Evolutionary conservation across 805 yeast genomes (phyloP).

Genomic region (Candida nitratophila): DNA sequence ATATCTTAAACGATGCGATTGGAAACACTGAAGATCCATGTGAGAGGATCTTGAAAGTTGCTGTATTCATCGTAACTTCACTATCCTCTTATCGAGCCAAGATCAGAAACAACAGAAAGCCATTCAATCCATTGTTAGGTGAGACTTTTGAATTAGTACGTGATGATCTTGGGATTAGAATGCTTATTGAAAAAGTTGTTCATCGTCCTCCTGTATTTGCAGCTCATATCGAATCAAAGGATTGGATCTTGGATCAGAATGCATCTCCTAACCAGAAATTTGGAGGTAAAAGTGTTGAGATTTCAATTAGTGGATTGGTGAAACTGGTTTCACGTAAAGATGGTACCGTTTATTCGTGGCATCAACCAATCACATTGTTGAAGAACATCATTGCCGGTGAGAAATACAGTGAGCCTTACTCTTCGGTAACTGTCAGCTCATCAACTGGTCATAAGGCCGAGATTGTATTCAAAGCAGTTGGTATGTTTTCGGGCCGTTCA

Average conservation of each 20-base stretch:
- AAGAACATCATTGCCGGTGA: slow-evolving; percentile 93
- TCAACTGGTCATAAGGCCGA: slow-evolving; percentile 64
- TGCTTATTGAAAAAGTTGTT: slow-evolving; percentile 76
- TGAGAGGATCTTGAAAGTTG: slow-evolving; percentile 58
- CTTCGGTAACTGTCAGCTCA: slow-evolving; percentile 57
- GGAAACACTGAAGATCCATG: slow-evolving; percentile 17
- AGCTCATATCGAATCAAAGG: slow-evolving; percentile 58
- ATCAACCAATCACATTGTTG: slow-evolving; percentile 73
- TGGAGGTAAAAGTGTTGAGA: slow-evolving; percentile 92
- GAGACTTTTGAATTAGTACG: slow-evolving; percentile 89
- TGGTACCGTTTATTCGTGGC: slow-evolving; percentile 68
- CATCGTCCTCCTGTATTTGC: slow-evolving; percentile 90
- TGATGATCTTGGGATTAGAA: slow-evolving; percentile 70
- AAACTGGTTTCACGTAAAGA: slow-evolving; percentile 47
- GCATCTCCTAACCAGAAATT: slow-evolving; percentile 77
- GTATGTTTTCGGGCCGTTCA: slow-evolving; percentile 80
- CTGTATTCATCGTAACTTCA: slow-evolving; percentile 76
- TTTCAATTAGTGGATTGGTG: slow-evolving; percentile 66
- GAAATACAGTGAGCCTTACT: slow-evolving; percentile 82
- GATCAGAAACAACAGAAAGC: slow-evolving; percentile 75
- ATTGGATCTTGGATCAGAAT: slow-evolving; percentile 63
- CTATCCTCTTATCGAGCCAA: slow-evolving; percentile 67
- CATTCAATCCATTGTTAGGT: slow-evolving; percentile 90
- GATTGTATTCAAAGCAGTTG: slow-evolving; percentile 71
- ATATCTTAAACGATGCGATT: slow-evolving; percentile 59